A percentile compares a stretch with the other conserved stretches of the same genome.
phyloP scores from a whole-genome alignment of 2,329 filamentous ascomycete species.

The Colletotrichum somersetense region DNA sequence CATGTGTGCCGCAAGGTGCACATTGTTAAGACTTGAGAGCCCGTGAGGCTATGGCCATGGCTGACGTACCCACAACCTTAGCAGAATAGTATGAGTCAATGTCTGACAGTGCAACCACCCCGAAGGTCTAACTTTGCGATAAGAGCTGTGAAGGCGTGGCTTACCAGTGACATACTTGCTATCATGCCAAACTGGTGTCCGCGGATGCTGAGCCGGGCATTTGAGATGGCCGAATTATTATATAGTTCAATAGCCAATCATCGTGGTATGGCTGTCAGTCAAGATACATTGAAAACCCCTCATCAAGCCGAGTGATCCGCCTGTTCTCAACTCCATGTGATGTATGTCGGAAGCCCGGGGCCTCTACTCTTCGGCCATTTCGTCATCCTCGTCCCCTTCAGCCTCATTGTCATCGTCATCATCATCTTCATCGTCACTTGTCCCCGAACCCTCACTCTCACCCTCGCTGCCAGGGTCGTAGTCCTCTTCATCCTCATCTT shows the following conservation, averaged over 20 bases:
- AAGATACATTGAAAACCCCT: background rate
- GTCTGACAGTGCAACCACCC: background rate
- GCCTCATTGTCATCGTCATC: constrained; percentile 60
- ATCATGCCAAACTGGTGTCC: background rate
- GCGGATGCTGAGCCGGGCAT: background rate
- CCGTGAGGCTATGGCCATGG: background rate
- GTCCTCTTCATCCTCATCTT: constrained; percentile 75
- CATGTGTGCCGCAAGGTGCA: background rate
- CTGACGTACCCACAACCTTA: background rate
- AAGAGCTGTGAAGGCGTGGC: background rate
- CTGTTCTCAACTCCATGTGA: no score
- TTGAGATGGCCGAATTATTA: background rate
- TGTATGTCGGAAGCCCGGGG: background rate
- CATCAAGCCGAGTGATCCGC: no score
- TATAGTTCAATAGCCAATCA: background rate
- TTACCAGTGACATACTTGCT: background rate
- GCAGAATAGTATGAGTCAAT: background rate
- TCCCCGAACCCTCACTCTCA: constrained; percentile 70
- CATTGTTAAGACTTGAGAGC: no score
- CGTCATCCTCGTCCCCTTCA: constrained; percentile 49
- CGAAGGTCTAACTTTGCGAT: no score
- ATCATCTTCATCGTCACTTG: constrained; percentile 65
- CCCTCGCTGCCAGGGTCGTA: constrained; percentile 74
- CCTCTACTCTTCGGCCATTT: constrained; percentile 31
- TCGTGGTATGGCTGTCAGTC: background rate